phyloP scores from a whole-genome alignment of 805 yeast genomes.

The Cyberlindnera sargentensis region DNA sequence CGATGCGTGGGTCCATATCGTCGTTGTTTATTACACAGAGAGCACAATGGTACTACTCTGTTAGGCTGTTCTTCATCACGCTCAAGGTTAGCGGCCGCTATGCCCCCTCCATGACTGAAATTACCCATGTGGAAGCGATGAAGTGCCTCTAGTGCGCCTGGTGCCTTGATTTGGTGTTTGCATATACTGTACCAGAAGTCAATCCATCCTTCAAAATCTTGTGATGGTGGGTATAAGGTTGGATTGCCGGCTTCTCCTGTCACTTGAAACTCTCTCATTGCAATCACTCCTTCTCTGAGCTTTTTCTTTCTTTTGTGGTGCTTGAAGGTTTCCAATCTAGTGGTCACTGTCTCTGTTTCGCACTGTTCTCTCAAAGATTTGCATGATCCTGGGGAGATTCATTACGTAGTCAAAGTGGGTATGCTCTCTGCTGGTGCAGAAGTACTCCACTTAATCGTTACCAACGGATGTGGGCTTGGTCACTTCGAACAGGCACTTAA shows the following conservation, averaged over 20 bases:
- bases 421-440: neutral
- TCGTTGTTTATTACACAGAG: no score
- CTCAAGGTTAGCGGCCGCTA: no score
- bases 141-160: neutral
- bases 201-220: neutral
- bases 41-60: no score
- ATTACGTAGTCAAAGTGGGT: neutral
- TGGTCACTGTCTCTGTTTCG: neutral
- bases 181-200: no score
- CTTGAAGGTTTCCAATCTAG: neutral
- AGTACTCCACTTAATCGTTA: neutral
- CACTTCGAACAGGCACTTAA: neutral
- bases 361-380: neutral
- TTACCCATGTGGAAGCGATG: neutral
- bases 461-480: neutral
- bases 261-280: neutral
- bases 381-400: neutral
- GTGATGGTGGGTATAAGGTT: neutral
- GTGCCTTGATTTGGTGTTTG: neutral
- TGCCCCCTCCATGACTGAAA: neutral
- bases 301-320: neutral
- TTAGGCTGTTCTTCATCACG: no score
- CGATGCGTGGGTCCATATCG: no score
- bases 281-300: neutral
- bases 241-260: neutral